Evolutionary conservation across 495 filamentous ascomycete genomes (phyloP).

Genomic region (Penicillium roqueforti): DNA sequence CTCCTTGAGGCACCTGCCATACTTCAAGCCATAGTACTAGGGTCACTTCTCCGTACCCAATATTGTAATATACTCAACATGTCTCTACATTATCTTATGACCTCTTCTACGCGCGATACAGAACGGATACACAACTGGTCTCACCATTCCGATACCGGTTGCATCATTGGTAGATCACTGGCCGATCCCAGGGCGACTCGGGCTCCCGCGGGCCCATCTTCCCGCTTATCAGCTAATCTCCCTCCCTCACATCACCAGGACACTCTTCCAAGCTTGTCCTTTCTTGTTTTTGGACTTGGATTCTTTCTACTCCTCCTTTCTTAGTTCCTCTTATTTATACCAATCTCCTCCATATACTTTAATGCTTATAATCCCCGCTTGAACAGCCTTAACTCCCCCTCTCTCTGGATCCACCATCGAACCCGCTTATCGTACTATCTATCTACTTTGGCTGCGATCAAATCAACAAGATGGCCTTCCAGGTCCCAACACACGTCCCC

Average conservation of each 20-base stretch:
- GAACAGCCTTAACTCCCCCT: background rate
- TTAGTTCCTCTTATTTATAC: background rate
- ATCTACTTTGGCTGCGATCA: constrained; percentile 5
- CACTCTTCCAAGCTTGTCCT: background rate
- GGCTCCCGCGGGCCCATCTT: no score
- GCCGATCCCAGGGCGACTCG: no score
- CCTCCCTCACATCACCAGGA: background rate
- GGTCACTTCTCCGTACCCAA: no score
- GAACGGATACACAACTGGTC: background rate
- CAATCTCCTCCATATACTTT: background rate
- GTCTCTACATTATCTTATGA: no score
- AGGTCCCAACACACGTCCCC: constrained; percentile 63
- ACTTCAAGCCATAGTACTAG: no score
- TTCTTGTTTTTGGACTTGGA: background rate
- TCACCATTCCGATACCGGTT: constrained; percentile 7
- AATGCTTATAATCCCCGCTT: background rate
- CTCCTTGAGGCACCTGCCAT: no score
- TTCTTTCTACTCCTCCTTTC: background rate
- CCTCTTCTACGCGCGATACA: background rate
- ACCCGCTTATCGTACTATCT: constrained; percentile 5
- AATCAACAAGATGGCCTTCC: constrained; percentile 72
- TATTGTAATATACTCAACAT: no score
- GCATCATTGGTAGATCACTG: constrained; percentile 7
- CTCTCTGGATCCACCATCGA: constrained; percentile 22
- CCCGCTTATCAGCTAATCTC: constrained; percentile 12